These are phyloP conservation scores for Abortiporus biennis DNA, from an alignment of 1,284 basidiomycete species.

Conservation along the genomic window DNA sequence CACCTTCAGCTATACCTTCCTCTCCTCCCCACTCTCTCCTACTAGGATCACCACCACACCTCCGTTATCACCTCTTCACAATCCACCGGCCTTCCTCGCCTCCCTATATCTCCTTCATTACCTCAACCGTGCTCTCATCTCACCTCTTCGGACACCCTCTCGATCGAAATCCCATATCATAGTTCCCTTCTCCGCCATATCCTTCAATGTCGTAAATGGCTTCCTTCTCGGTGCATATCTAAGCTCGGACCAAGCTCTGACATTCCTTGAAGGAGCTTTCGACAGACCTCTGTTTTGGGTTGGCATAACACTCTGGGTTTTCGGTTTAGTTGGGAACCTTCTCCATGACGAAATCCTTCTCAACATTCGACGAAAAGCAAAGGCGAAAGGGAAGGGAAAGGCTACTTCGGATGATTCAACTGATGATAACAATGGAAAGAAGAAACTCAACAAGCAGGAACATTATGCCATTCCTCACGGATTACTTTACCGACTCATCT, in stretches of 20 bases:
- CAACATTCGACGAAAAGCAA: slow-evolving; percentile 51
- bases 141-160: slow-evolving; percentile 77
- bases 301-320: slow-evolving; percentile 61
- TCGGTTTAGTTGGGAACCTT: slow-evolving; percentile 76
- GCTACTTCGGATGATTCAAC: slow-evolving; percentile 10
- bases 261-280: slow-evolving; percentile 32
- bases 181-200: slow-evolving; percentile 51
- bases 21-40: slow-evolving; percentile 38
- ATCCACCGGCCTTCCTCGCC: slow-evolving; percentile 53
- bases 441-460: slow-evolving; percentile 23
- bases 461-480: slow-evolving; percentile 84
- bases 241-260: slow-evolving; percentile 42
- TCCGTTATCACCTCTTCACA: slow-evolving; percentile 23
- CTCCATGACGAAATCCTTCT: slow-evolving; percentile 87
- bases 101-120: slow-evolving; percentile 75
- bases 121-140: slow-evolving; percentile 75
- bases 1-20: slow-evolving; percentile 45
- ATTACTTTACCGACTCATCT: slow-evolving; percentile 71
- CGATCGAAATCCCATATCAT: slow-evolving; percentile 73
- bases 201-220: slow-evolving; percentile 76
- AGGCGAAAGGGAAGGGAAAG: slow-evolving; percentile 28
- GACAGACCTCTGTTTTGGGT: slow-evolving; percentile 47
- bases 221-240: slow-evolving; percentile 66
- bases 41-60: slow-evolving; percentile 15
- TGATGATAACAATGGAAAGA: slow-evolving; percentile 16